Base-by-base conservation (phyloP, 768 basidiomycete species). In the Tulasnella sp. region DNA sequence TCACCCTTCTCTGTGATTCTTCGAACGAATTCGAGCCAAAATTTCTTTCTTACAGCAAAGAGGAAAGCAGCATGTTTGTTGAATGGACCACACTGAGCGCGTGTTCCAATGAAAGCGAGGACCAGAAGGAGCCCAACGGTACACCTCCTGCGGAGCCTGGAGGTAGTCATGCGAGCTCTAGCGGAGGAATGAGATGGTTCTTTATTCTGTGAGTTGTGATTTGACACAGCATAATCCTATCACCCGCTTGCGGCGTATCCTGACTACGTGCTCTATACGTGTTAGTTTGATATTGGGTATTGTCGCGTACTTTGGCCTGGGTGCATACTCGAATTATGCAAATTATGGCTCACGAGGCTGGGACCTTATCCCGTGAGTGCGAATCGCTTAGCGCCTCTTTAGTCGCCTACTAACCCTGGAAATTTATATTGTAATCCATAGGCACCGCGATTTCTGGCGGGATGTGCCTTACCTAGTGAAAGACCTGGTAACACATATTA, bases 401-500 rank as follows among this genome's bases (percentile, higher is more conserved):
- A 3, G 24, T 29, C n/a, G n/a, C n/a, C n/a, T n/a, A n/a, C n/a
- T n/a, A n/a, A n/a, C n/a, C n/a, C n/a, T n/a, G n/a, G n/a, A n/a
- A n/a, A n/a, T 48, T 38, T 45, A 56, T 54, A 43, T 44, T 43
- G 49, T 62, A 12, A 5, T 31, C 15, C 27, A 12, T 63, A 91
- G 87, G 60, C 88, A 92, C 70, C 85, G 88, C 50, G 87, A 90
- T 67, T 92, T 92, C 70, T 91, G 88, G 88, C 74, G 81, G 68
- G 89, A 92, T 70, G 86, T 91, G 2, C 89, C 89, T 3, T 89
- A 87, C 64, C 85, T 92, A 81, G 69, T 89, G 46, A 76, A 77
- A 44, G 89, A 91, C 65, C 84, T 92, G 22, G 68, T 84, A 53
- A 79, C 82, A 21, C 87, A 90, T 70, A 70, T 91, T 41, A 89